Percentiles rank a stretch among this genome's conserved stretches.
phyloP scores from a whole-genome alignment of 176 grass and related monocot species.

The Carex scoparia region DNA sequence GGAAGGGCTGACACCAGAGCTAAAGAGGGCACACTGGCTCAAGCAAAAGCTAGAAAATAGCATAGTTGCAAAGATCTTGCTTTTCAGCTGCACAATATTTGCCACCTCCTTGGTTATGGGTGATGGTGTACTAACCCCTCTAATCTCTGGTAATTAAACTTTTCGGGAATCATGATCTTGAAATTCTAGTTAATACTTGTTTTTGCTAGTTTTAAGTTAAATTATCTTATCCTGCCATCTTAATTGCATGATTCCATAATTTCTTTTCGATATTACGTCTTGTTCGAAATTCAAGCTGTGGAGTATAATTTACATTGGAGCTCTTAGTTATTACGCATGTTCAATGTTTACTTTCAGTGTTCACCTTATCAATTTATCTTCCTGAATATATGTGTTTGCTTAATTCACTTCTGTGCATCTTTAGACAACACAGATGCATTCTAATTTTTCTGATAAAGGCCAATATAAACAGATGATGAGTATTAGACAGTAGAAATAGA shows the following conservation, averaged over 20 bases:
- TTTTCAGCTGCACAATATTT: slow-evolving; percentile 56
- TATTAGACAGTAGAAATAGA: background rate
- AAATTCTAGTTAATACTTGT: background rate
- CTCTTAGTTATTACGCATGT: too few relatives aligned
- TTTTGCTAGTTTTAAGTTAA: background rate
- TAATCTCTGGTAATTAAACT: slow-evolving; percentile 51
- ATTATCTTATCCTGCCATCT: background rate
- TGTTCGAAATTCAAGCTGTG: too few relatives aligned
- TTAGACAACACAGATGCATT: too few relatives aligned
- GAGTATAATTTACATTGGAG: too few relatives aligned
- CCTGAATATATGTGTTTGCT: too few relatives aligned
- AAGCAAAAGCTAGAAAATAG: slow-evolving; percentile 54
- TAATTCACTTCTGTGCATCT: too few relatives aligned
- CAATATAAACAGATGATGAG: too few relatives aligned
- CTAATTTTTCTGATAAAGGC: too few relatives aligned
- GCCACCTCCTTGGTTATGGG: slow-evolving; percentile 81
- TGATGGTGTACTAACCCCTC: slow-evolving; percentile 64
- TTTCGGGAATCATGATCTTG: background rate
- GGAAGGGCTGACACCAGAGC: slow-evolving; percentile 27
- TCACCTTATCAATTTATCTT: too few relatives aligned
- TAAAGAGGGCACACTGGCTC: slow-evolving; percentile 46
- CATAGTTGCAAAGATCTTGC: slow-evolving; percentile 33
- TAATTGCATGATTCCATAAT: too few relatives aligned
- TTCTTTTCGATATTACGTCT: too few relatives aligned
- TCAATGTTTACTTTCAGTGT: too few relatives aligned